Conservation (phyloP, 2,329 filamentous ascomycete species). For the Malbranchea cinnamomea region DNA sequence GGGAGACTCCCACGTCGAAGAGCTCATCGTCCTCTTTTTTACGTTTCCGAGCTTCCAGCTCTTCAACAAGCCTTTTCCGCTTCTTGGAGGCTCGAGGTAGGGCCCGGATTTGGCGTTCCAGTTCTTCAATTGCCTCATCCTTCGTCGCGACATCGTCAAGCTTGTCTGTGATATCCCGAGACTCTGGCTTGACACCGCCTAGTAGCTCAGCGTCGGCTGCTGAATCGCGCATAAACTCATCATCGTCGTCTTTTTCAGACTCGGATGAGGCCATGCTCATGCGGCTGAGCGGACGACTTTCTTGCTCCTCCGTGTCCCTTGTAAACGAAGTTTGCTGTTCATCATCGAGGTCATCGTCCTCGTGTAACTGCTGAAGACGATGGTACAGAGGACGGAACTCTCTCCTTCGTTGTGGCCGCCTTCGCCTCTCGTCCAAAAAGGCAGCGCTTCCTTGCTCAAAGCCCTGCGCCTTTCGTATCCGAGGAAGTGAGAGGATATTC, state of each 20-base stretch:
- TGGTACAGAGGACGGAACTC: conserved; percentile 71
- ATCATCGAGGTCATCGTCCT: conserved; percentile 76
- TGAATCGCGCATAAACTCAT: conserved; percentile 21
- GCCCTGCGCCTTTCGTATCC: conserved; percentile 53
- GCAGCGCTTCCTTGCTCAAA: conserved; percentile 45
- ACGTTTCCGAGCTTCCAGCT: conserved; percentile 48
- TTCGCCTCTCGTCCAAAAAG: conserved; percentile 54
- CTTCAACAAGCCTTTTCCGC: conserved; percentile 20
- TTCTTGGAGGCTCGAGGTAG: conserved; percentile 10
- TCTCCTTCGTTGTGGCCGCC: conserved; percentile 39
- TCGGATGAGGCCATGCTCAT: conserved; percentile 39
- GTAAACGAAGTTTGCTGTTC: conserved; percentile 53
- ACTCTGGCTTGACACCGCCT: conserved; percentile 1
- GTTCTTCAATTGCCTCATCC: conserved; percentile 14
- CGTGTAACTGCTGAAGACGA: conserved; percentile 56
- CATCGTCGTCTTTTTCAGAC: conserved; percentile 38
- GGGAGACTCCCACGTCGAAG: conserved; percentile 43
- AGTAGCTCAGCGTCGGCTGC: conserved; percentile 4
- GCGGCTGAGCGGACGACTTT: conserved; percentile 67
- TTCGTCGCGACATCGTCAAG: conserved; percentile 12
- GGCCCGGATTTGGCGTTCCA: conserved; percentile 13
- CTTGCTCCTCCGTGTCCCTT: conserved; percentile 70
- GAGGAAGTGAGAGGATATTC: conserved; percentile 53
- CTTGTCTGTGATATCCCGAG: conserved; percentile 3
- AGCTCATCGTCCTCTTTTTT: conserved; percentile 74